These are phyloP conservation scores for Acrocalymma vagum DNA, from an alignment of 2,329 filamentous ascomycete genomes.

Conservation along the genomic window DNA sequence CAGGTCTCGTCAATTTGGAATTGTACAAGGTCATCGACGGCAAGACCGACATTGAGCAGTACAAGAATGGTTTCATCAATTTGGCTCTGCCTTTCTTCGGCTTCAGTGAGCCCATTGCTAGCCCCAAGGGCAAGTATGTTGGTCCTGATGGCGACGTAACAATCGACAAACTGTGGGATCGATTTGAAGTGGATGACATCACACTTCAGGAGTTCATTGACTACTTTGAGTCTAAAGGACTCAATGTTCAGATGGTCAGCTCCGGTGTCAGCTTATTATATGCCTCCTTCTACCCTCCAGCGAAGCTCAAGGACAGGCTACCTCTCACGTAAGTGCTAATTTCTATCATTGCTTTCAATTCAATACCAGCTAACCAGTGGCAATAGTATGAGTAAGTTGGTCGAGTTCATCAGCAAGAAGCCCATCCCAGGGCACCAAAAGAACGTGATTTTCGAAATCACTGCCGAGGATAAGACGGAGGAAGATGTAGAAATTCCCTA, in stretches of 20 bases:
- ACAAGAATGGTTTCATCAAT: constrained; percentile 99
- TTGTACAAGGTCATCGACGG: constrained; percentile 96
- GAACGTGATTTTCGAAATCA: constrained; percentile 95
- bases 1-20: constrained; percentile 90
- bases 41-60: constrained; percentile 96
- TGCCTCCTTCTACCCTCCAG: constrained; percentile 87
- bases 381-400: constrained; percentile 81
- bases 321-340: constrained; percentile 67
- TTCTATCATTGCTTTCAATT: not conserved
- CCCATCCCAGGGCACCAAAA: constrained; percentile 89
- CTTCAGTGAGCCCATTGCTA: constrained; percentile 95
- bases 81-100: constrained; percentile 96
- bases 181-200: constrained; percentile 89
- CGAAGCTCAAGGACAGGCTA: constrained; percentile 83
- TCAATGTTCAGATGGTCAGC: constrained; percentile 91
- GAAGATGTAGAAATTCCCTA: constrained; percentile 98
- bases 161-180: constrained; percentile 97
- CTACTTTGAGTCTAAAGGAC: constrained; percentile 79
- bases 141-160: constrained; percentile 78
- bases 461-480: constrained; percentile 84
- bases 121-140: constrained; percentile 89
- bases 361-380: constrained; percentile 34
- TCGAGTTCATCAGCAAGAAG: constrained; percentile 91
- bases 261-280: constrained; percentile 97
- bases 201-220: constrained; percentile 85